phyloP scores from a whole-genome alignment of 768 basidiomycete genomes.

The Tephrocybe sp. region DNA sequence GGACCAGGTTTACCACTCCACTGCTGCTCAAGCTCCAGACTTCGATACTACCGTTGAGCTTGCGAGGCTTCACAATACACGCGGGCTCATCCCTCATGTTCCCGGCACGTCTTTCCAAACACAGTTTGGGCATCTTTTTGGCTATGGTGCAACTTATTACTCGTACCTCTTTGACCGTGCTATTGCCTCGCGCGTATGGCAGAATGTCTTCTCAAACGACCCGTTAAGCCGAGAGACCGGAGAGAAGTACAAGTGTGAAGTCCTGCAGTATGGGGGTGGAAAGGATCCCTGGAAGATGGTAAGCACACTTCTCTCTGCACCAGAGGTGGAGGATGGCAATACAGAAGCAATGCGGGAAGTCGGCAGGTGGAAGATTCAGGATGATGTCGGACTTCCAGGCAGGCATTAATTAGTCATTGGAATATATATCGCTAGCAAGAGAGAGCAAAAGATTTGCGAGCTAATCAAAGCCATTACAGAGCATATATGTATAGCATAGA shows the following conservation, averaged over 20 bases:
- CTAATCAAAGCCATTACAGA: neutral
- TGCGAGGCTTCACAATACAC: constrained; percentile 57
- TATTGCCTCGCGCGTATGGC: constrained; percentile 92
- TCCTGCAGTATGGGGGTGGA: constrained; percentile 83
- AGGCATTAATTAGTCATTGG: constrained; percentile 51
- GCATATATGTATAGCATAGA: neutral
- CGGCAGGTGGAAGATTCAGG: constrained; percentile 84
- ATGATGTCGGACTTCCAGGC: constrained; percentile 58
- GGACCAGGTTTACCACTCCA: constrained; percentile 89
- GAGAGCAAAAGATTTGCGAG: neutral
- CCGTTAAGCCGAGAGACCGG: constrained; percentile 74
- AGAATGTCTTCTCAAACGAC: constrained; percentile 62
- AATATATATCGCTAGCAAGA: too few relatives aligned
- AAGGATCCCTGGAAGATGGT: constrained; percentile 96
- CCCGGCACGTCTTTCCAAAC: constrained; percentile 90
- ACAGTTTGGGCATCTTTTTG: constrained; percentile 92
- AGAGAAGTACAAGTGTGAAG: constrained; percentile 74
- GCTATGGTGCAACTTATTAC: constrained; percentile 97
- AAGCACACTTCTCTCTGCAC: constrained; percentile 59
- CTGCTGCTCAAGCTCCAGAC: constrained; percentile 43
- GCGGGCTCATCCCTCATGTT: constrained; percentile 82
- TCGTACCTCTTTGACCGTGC: constrained; percentile 96
- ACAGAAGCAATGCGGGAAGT: constrained; percentile 85
- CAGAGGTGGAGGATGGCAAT: constrained; percentile 69
- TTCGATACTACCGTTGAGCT: constrained; percentile 77